Base-by-base conservation (phyloP, 768 basidiomycete genomes). In the Tremella fuciformis region DNA sequence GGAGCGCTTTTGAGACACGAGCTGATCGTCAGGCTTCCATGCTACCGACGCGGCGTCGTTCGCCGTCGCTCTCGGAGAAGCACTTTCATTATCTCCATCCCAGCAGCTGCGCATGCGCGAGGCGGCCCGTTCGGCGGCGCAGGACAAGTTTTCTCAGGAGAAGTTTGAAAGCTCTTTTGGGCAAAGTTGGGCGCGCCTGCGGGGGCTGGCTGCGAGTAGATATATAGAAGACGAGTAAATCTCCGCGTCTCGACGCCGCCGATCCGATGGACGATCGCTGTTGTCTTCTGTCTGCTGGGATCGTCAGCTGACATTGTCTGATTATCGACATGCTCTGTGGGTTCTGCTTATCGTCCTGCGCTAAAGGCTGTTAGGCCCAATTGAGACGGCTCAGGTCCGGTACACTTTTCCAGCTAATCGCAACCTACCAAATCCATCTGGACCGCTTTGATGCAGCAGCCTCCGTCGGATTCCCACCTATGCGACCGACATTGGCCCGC, bases 51-150 rank as follows among this genome's bases (percentile, higher is more conserved):
- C 84, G 0, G 80, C 82, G 42, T 81, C 81, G 26, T 93, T 89
- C 64, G 87, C 89, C 1, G 80, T 79, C 16, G 83, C 82, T 3
- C 80, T 93, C 51, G 83, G 88, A 64, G 77, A 79, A 22, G 86
- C 83, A 15, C 73, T 96, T 34, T 80, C 81, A 7, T 81, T 91
- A 51, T 71, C 84, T 4, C 50, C 73, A 1, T 80, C 78, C 29
- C 83, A 85, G 21, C 84, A 85, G 51, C 59, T 80, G n/a, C 83
- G 80, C 1, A 83, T 92, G 70, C 80, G 91, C 3, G 75, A 78
- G 57, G 79, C 89, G 42, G 90, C 89, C 0, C 79, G 92, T 51
- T 79, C 73, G 53, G 85, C 83, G 80, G 91, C 89, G 11, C 80
- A 84, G 26, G 81, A 85, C 63, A 81, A 81, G 64, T 96, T 97